Conservation (phyloP, 2,329 filamentous ascomycete genomes). For the Fusarium sp. region DNA sequence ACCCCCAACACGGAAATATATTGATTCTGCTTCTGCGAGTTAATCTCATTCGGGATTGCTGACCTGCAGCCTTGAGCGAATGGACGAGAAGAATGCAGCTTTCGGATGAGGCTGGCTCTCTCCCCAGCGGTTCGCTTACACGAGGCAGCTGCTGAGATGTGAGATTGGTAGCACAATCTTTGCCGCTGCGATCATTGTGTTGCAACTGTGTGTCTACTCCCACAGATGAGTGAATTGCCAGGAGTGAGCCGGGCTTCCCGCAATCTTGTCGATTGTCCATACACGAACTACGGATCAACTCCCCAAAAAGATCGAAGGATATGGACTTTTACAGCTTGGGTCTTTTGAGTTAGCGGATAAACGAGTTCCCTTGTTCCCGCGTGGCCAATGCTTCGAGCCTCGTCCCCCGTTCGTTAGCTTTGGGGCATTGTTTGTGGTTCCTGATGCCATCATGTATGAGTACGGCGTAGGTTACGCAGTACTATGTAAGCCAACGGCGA, state of each 20-base stretch:
- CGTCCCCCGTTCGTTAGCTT: slow-evolving; percentile 5
- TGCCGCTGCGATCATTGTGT: background rate
- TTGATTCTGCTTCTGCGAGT: slow-evolving; percentile 3
- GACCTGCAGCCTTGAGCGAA: slow-evolving; percentile 20
- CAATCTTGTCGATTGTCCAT: background rate
- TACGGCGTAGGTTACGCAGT: background rate
- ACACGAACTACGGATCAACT: slow-evolving; percentile 4
- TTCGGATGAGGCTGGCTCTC: slow-evolving; percentile 24
- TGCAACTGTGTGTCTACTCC: background rate
- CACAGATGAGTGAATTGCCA: background rate
- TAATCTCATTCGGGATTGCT: slow-evolving; percentile 36
- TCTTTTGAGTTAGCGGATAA: slow-evolving; percentile 30
- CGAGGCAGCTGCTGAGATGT: slow-evolving; percentile 17
- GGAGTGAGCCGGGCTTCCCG: background rate
- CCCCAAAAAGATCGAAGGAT: slow-evolving; percentile 13
- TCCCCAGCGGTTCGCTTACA: slow-evolving; percentile 15
- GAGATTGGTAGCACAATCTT: slow-evolving; percentile 17
- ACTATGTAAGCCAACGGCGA: background rate
- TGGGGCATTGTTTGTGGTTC: slow-evolving; percentile 9
- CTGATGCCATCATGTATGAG: slow-evolving; percentile 21
- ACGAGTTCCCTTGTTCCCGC: slow-evolving; percentile 35
- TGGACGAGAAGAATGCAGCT: slow-evolving; percentile 11
- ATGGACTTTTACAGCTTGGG: slow-evolving; percentile 14
- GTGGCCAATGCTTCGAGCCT: slow-evolving; percentile 33
- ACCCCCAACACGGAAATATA: slow-evolving; percentile 15